Base-by-base conservation (phyloP, 208 protist genomes). In the Leishmania lainsoni region DNA sequence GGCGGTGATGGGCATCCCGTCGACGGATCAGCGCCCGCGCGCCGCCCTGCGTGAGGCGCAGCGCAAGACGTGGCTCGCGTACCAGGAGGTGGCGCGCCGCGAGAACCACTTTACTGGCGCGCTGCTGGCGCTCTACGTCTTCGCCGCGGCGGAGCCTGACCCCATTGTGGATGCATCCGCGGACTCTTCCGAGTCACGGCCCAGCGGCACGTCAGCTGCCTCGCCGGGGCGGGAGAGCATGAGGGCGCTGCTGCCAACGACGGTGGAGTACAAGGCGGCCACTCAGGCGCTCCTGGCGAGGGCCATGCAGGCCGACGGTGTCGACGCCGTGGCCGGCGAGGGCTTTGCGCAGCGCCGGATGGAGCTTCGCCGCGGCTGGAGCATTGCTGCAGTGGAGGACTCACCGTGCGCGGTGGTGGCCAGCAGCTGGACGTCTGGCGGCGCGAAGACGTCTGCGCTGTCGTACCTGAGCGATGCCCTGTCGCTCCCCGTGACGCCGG, bases 31-130 rank as follows among this genome's bases (percentile, higher is more conserved):
- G n/a, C n/a, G n/a, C n/a, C n/a, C n/a, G n/a, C n/a, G n/a, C n/a
- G n/a, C n/a, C n/a, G n/a, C n/a, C n/a, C n/a, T n/a, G n/a, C n/a
- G n/a, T n/a, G n/a, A n/a, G n/a, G n/a, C n/a, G n/a, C 90, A 93
- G 80, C 87, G 90, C 68, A 26, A 3, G 29, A 91, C 86, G 73
- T 91, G 90, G 82, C 80, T 88, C 81, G 49, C 74, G 22, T 91
- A 85, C 80, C 39, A 58, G 32, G 86, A 86, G 42, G 87, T 91
- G 10, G 86, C 87, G 32, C 84, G 75, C 42, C 48, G n/a, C 1
- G 76, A 66, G n/a, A 90, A 92, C 76, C 66, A 79, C 35, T 92
- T 87, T 52, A 20, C 3, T 4, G 87, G 81, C 22, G 52, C 54
- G 54, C 76, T 90, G 78, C 70, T 90, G 17, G 70, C 78, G 42